Evolutionary conservation across 768 basidiomycete species (phyloP).

Genomic region (Boletales sp.): DNA sequence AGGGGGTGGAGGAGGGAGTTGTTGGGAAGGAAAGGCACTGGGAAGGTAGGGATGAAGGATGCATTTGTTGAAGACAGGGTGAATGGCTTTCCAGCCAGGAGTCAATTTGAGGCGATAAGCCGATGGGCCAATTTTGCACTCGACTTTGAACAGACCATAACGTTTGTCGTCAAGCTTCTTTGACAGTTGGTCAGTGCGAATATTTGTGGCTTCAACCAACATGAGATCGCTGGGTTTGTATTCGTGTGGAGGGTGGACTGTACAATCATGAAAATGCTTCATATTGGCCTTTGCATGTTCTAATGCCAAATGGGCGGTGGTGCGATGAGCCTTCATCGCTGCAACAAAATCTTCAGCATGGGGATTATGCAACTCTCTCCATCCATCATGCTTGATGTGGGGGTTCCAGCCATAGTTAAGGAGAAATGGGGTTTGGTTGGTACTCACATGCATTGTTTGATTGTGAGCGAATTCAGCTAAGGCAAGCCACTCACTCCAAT

Average conservation of each 20-base stretch:
- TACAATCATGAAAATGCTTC: neutral
- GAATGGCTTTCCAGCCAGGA: neutral
- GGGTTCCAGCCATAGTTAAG: too few species aligned
- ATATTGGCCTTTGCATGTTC: neutral
- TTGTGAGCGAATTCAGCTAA: neutral
- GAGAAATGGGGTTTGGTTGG: too few species aligned
- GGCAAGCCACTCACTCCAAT: slow-evolving; percentile 27
- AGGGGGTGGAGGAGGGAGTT: neutral
- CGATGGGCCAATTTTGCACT: neutral
- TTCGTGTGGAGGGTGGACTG: too few species aligned
- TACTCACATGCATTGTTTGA: neutral
- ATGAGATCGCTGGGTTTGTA: neutral
- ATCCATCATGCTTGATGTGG: too few species aligned
- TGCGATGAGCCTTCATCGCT: too few species aligned
- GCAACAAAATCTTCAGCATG: too few species aligned
- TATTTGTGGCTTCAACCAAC: neutral
- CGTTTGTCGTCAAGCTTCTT: neutral
- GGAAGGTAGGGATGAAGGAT: neutral
- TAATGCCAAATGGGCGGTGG: too few species aligned
- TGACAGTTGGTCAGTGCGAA: neutral
- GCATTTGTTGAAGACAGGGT: neutral
- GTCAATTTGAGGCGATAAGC: neutral
- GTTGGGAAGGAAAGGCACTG: neutral
- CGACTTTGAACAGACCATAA: neutral
- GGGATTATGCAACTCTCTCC: too few species aligned